phyloP scores from a whole-genome alignment of 441 rosid species.

The Gossypium gossypioides region DNA sequence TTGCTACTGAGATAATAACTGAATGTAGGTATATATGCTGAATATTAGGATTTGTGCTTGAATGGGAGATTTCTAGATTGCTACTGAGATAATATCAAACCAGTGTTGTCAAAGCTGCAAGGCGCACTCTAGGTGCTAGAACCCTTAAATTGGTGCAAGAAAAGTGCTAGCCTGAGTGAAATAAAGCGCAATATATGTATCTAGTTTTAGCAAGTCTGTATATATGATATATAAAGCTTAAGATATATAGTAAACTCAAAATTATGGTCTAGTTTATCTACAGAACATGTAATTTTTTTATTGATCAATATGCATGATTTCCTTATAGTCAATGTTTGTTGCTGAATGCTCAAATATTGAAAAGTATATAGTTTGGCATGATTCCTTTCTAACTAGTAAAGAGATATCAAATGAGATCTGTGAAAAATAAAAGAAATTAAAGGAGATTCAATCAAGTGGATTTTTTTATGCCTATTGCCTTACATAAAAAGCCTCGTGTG shows the following conservation, averaged over 20 bases:
- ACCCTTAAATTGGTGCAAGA: not conserved
- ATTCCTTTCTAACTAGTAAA: not conserved
- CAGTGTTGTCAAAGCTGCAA: not conserved
- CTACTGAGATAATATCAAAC: not conserved
- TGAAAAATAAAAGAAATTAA: not conserved
- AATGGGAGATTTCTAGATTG: not conserved
- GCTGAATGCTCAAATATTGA: no score
- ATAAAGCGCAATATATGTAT: not conserved
- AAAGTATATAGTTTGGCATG: not conserved
- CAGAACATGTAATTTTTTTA: not conserved
- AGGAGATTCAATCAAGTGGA: not conserved
- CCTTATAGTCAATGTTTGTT: not conserved
- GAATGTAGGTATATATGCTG: not conserved
- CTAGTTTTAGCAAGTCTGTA: not conserved
- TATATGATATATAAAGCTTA: not conserved
- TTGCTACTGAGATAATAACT: not conserved
- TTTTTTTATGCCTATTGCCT: not conserved
- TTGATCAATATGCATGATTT: not conserved
- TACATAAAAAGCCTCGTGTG: not conserved
- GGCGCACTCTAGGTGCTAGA: not conserved
- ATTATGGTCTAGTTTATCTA: not conserved
- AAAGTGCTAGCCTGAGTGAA: not conserved
- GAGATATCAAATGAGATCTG: not conserved
- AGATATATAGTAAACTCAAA: not conserved
- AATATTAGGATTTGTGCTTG: not conserved